Evolutionary conservation across 169 alveolate species (phyloP).

Genomic region (Plasmodium malariae): DNA sequence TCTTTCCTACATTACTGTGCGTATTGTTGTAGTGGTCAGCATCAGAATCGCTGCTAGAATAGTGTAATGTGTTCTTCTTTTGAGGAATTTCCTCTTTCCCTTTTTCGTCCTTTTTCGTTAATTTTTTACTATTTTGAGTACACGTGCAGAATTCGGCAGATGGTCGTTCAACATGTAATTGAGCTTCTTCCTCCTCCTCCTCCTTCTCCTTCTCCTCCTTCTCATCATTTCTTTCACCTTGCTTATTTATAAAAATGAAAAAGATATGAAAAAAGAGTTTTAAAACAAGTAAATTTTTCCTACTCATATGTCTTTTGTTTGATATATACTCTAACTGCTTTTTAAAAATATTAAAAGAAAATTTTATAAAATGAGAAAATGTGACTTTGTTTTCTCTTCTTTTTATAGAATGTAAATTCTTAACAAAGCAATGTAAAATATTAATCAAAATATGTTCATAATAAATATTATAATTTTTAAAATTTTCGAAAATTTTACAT

Average conservation of each 20-base stretch:
- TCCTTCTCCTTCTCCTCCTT: neutral
- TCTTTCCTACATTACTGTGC: neutral
- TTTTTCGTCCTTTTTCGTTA: neutral
- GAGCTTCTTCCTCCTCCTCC: neutral
- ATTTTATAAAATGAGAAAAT: conserved; percentile 26
- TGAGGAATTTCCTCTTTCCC: no score
- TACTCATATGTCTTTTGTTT: neutral
- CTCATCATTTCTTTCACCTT: neutral
- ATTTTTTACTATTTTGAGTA: neutral
- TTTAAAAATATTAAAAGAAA: conserved; percentile 16
- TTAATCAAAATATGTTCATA: conserved; percentile 34
- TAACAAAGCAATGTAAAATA: conserved; percentile 36
- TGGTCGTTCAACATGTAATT: no score
- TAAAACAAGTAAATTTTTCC: neutral
- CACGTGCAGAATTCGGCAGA: no score
- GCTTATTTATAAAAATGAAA: conserved; percentile 18
- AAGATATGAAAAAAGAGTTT: conserved; percentile 43
- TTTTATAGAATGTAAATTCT: conserved; percentile 5
- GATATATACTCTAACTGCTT: conserved; percentile 7
- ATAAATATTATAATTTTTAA: conserved; percentile 11
- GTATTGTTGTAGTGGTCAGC: no score
- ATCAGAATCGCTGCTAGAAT: no score
- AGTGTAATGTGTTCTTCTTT: no score
- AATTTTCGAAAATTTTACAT: conserved; percentile 25
- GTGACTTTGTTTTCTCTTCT: neutral